Evolutionary conservation across 2,329 filamentous ascomycete species (phyloP), one percentile per base, ranked within the genome.

Genomic region (Orbilia quercus): DNA sequence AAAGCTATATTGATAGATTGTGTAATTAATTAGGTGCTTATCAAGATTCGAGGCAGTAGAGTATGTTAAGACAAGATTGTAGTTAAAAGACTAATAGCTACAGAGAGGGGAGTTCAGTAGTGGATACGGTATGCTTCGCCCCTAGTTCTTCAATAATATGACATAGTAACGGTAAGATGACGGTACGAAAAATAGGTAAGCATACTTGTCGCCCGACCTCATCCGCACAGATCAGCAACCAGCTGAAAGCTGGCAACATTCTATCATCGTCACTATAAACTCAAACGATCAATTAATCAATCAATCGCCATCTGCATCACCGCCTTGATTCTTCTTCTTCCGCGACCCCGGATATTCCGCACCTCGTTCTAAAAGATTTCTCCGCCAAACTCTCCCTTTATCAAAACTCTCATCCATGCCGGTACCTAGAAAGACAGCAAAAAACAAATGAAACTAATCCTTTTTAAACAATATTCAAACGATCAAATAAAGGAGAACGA

Each of bases 391-490:
- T 47, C 57, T 60, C 44, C 34, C 36, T 51, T 31, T 60, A 50
- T 60, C 55, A 59, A 60, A 34, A 50, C 47, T 45, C 55, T 42
- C 55, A 36, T 40, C 23, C 36, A 40, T 40, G 36, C 36, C 36
- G 3, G 42, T 62, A 16, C 47, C 60, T 2, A 55, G 48, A 34
- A 55, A 40, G 42, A 51, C 16, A 34, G 36, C 34, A 34, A 14
- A 12, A 55, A 48, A 25, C 36, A 34, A 31, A 45, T 34, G 28
- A 60, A 23, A 42, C 20, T 23, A 44, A n/a, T n/a, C 14, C 25
- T 23, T 7, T 62, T 42, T 53, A 23, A 53, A 50, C 44, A 42
- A 42, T n/a, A 42, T 31, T 31, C 28, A 16, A 40, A 16, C 36
- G 36, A 16, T n/a, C n/a, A n/a, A n/a, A 4, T 3, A 40, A 40